phyloP scores from a whole-genome alignment of 768 basidiomycete genomes.

The Russula olivacea region DNA sequence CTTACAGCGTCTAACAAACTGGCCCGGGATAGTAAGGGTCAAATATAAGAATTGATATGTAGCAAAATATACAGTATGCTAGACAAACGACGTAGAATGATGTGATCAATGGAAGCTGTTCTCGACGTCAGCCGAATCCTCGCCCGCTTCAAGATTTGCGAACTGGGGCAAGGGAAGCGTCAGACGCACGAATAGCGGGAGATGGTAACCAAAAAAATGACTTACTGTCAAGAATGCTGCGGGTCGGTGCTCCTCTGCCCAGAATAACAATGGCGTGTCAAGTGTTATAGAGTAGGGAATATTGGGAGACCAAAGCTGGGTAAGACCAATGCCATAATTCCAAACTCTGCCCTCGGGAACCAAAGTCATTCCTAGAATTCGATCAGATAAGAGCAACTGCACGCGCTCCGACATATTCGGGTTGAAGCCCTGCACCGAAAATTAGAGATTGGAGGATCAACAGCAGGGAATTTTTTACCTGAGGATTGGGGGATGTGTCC shows the following conservation, averaged over 20 bases:
- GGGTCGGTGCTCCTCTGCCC: constrained; percentile 93
- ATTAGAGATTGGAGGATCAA: constrained; percentile 10
- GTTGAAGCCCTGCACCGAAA: constrained; percentile 68
- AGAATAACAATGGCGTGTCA: constrained; percentile 92
- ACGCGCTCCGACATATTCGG: constrained; percentile 98
- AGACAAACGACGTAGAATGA: not conserved
- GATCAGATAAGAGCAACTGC: constrained; percentile 87
- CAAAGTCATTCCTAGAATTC: constrained; percentile 91
- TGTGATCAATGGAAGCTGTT: constrained; percentile 74
- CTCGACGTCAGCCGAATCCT: constrained; percentile 93
- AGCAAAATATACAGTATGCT: constrained; percentile 16
- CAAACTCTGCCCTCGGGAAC: constrained; percentile 92
- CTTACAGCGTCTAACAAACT: not conserved
- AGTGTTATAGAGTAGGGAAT: constrained; percentile 77
- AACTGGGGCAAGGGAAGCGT: constrained; percentile 46
- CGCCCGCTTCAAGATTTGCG: constrained; percentile 81
- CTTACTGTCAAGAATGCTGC: constrained; percentile 88
- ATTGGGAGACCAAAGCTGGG: constrained; percentile 83
- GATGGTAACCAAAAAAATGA: constrained; percentile 17
- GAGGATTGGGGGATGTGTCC: constrained; percentile 78
- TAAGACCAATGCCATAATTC: constrained; percentile 95
- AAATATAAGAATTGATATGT: constrained; percentile 2
- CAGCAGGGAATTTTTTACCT: constrained; percentile 36
- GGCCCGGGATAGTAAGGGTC: not conserved
- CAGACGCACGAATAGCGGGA: constrained; percentile 10